These are phyloP conservation scores for Phlyctochytrium planicorne DNA, from an alignment of 192 early-diverging fungal species.

Conservation along the genomic window DNA sequence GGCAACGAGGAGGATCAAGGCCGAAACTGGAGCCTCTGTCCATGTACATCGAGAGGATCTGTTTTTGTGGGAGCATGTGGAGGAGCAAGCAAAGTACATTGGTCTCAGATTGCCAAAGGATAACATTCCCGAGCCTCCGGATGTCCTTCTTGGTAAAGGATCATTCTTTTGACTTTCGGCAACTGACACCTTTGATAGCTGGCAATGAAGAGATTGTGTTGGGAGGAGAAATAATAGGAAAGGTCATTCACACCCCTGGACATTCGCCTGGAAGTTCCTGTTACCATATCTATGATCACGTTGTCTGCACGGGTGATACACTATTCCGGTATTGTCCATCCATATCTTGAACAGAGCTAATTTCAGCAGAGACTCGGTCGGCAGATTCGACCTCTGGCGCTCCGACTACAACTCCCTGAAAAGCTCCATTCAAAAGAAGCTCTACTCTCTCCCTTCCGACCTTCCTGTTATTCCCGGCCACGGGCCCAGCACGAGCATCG, in stretches of 20 bases:
- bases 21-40: neutral
- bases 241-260: conserved; percentile 4
- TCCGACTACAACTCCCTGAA: neutral
- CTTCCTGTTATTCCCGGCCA: conserved; percentile 1
- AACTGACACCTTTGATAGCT: neutral
- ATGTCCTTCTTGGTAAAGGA: neutral
- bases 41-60: neutral
- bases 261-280: conserved; percentile 1
- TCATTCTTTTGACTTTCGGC: neutral
- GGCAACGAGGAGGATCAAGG: neutral
- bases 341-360: neutral
- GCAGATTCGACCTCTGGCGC: conserved; percentile 1
- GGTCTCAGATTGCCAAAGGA: neutral
- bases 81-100: neutral
- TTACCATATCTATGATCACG: neutral
- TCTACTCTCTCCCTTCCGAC: neutral
- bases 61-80: neutral
- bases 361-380: conserved; percentile 5
- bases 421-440: neutral
- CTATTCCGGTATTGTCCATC: neutral
- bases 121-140: neutral
- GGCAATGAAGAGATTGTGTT: neutral
- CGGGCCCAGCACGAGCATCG: conserved; percentile 3
- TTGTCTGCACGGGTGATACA: conserved; percentile 5
- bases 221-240: neutral